phyloP scores from a whole-genome alignment of 1,284 basidiomycete genomes.

The Microbotryum scabiosae region DNA sequence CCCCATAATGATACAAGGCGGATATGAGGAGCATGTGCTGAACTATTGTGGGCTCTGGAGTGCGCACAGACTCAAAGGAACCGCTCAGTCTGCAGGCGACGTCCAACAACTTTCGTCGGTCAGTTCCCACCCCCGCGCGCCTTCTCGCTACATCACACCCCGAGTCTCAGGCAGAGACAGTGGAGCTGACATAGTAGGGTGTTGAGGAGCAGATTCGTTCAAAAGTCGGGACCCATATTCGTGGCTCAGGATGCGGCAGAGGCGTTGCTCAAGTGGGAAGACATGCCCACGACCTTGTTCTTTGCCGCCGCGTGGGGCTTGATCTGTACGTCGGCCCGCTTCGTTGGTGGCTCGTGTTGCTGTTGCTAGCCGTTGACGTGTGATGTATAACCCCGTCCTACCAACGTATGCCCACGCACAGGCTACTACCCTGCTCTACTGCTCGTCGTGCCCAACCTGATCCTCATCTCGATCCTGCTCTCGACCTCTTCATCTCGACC shows the following conservation, averaged over 20 bases:
- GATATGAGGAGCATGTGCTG: no score
- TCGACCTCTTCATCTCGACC: constrained; percentile 19
- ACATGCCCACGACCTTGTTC: constrained; percentile 31
- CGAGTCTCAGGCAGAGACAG: neutral
- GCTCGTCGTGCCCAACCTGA: constrained; percentile 27
- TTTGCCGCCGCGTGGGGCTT: constrained; percentile 29
- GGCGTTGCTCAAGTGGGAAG: constrained; percentile 32
- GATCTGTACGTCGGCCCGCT: constrained; percentile 32
- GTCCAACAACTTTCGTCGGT: constrained; percentile 30
- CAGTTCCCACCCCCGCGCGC: no score
- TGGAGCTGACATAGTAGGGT: no score
- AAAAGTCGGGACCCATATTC: constrained; percentile 35
- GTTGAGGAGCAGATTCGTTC: constrained; percentile 28
- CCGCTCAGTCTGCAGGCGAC: constrained; percentile 28
- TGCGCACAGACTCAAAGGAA: constrained; percentile 25
- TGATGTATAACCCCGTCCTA: no score
- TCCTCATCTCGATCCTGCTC: constrained; percentile 28
- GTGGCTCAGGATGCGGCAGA: constrained; percentile 32
- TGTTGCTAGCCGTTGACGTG: no score
- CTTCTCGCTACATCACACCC: no score
- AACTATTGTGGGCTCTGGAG: neutral
- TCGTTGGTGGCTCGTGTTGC: no score
- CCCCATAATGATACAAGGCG: no score
- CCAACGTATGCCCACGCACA: no score
- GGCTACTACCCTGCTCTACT: constrained; percentile 28